Base-by-base conservation (phyloP, 768 basidiomycete species). In the Floccularia luteovirens region DNA sequence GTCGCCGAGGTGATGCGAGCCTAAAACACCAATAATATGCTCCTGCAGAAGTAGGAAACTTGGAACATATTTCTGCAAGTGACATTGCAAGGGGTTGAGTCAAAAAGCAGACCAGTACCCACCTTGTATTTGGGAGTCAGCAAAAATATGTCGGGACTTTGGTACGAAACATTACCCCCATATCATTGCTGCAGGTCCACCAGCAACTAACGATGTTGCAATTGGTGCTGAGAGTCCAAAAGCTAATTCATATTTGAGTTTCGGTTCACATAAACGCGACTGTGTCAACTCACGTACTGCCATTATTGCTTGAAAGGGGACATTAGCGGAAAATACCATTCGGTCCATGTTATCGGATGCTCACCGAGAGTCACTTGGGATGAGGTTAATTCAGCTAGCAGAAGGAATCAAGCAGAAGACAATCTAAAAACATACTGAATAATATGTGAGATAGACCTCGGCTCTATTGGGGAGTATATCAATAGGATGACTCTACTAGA, bases 1-100 rank as follows among this genome's bases (percentile, higher is more conserved):
- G 64, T 41, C 64, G 68, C 36, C 60, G 63, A 0, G 77, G 72
- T 2, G 77, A 66, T 0, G 75, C 71, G 6, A 83, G 61, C 34
- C 74, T 69, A 47, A 75, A 81, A 32, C 74, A 72, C 80, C 80
- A 83, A 47, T 82, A 79, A 46, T 77, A 79, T 1, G 77, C 70
- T 12, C 77, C 77, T 0, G 75, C 75, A 0, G 75, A 74, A 1
- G 76, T 79, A 0, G 77, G 77, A 45, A 75, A 79, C 44, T 73
- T 72, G 3, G 77, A 74, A 31, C 72, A 73, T 22, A 77, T 74
- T 51, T 79, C 77, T 0, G 68, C 77, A 2, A 79, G 56, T 4
- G 77, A 79, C 2, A 72, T 54, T 0, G 76, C 72, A 8, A 79
- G 61, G 0, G 66, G 55, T 43, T 70, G 63, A 0, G 70, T 70